phyloP scores from a whole-genome alignment of 441 rosid species.

The Rhodomyrtus psidioides region DNA sequence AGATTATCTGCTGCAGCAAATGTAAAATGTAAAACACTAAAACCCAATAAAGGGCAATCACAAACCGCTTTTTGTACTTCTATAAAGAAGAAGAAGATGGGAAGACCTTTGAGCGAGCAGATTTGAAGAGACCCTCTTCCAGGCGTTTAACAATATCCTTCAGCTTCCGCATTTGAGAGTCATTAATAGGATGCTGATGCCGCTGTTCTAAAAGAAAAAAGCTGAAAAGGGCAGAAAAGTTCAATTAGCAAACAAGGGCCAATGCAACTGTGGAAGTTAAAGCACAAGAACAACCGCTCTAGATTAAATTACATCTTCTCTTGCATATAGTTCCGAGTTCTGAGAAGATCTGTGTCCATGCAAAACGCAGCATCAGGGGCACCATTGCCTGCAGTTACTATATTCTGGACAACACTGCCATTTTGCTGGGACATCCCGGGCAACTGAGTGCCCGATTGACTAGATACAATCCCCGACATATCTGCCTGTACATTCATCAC shows the following conservation, averaged over 20 bases:
- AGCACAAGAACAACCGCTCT: neutral
- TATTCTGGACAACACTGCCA: conserved; percentile 53
- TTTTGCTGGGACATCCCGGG: conserved; percentile 46
- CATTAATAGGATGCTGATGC: conserved; percentile 42
- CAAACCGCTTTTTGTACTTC: neutral
- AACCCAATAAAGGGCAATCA: neutral
- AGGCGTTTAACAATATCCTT: conserved; percentile 76
- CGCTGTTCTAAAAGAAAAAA: conserved; percentile 42
- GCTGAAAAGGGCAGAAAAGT: conserved; percentile 28
- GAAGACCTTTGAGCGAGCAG: conserved; percentile 57
- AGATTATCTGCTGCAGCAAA: neutral
- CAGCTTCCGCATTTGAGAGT: conserved; percentile 39
- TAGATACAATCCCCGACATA: conserved; percentile 77
- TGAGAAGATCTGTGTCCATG: conserved; percentile 36
- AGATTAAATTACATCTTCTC: conserved; percentile 49
- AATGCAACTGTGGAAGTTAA: neutral
- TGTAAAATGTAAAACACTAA: neutral
- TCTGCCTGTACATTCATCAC: conserved; percentile 68
- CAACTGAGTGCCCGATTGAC: conserved; percentile 44
- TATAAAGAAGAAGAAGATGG: neutral
- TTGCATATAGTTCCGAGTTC: conserved; percentile 39
- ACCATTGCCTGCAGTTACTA: conserved; percentile 26
- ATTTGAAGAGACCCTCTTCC: conserved; percentile 88
- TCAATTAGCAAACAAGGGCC: neutral
- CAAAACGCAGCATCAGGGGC: conserved; percentile 6